Conservation (phyloP, 139 green algal species). For the Bryopsis sp. region DNA sequence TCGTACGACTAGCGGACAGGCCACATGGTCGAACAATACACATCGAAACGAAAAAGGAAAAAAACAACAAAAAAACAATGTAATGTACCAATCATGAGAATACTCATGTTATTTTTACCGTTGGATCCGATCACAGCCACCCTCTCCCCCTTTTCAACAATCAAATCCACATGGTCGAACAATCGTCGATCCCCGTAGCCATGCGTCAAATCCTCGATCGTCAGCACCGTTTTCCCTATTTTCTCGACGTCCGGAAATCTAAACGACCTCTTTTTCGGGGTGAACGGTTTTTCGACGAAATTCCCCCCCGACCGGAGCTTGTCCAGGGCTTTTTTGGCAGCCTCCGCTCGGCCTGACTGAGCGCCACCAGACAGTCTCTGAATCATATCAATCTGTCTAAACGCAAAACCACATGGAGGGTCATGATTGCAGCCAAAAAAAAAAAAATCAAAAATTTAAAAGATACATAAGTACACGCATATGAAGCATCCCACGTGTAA, state of each 20-base stretch:
- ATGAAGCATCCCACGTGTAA: no score
- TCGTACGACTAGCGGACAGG: no score
- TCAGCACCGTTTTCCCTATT: constrained; percentile 60
- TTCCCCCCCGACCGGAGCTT: constrained; percentile 53
- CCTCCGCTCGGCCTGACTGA: constrained; percentile 54
- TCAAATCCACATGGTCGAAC: constrained; percentile 66
- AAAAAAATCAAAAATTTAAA: no score
- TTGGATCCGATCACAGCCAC: constrained; percentile 96
- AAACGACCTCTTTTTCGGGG: constrained; percentile 55
- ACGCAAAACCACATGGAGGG: no score
- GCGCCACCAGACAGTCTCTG: constrained; percentile 53
- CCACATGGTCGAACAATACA: no score
- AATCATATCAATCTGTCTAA: constrained; percentile 57
- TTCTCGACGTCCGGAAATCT: constrained; percentile 60
- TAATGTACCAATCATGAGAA: no score
- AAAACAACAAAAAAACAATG: no score
- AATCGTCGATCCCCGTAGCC: constrained; percentile 70
- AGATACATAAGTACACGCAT: no score
- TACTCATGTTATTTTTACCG: constrained; percentile 30
- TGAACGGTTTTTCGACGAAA: constrained; percentile 44
- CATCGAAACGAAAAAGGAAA: no score
- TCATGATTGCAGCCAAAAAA: no score
- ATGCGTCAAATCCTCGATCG: constrained; percentile 66
- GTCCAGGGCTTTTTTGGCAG: constrained; percentile 90
- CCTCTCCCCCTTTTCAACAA: constrained; percentile 85